These are phyloP conservation scores for Benincasa hispida DNA, from an alignment of 306 rosid genomes.

Conservation along the genomic window DNA sequence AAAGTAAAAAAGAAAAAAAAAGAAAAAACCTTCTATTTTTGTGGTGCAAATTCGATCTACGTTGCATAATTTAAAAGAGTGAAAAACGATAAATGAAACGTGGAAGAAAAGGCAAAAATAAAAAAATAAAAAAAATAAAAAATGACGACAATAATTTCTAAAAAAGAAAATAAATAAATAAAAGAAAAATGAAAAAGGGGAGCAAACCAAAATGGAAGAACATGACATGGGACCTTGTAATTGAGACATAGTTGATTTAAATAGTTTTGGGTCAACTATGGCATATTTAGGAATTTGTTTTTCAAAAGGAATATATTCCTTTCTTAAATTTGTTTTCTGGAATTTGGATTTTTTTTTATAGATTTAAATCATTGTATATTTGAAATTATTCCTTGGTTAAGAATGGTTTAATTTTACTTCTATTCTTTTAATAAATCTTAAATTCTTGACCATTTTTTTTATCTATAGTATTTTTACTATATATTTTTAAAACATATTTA, in stretches of 20 bases:
- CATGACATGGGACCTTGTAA: neutral
- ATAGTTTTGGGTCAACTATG: neutral
- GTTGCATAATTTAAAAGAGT: neutral
- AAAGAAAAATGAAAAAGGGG: neutral
- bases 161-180: neutral
- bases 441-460: too few species aligned
- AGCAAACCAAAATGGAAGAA: neutral
- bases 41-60: neutral
- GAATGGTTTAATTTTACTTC: too few species aligned
- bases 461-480: too few species aligned
- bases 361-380: neutral
- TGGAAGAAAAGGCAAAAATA: neutral
- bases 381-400: too few species aligned
- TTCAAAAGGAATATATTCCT: neutral
- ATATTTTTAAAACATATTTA: too few species aligned
- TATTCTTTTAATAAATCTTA: too few species aligned
- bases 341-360: too few species aligned
- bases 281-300: neutral
- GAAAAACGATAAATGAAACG: neutral
- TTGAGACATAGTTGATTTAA: neutral
- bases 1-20: neutral
- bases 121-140: too few species aligned
- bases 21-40: neutral
- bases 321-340: neutral
- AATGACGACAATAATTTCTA: too few species aligned